Conservation (phyloP, 345 rosid genomes). For the Psidium friedrichsthalianum region DNA sequence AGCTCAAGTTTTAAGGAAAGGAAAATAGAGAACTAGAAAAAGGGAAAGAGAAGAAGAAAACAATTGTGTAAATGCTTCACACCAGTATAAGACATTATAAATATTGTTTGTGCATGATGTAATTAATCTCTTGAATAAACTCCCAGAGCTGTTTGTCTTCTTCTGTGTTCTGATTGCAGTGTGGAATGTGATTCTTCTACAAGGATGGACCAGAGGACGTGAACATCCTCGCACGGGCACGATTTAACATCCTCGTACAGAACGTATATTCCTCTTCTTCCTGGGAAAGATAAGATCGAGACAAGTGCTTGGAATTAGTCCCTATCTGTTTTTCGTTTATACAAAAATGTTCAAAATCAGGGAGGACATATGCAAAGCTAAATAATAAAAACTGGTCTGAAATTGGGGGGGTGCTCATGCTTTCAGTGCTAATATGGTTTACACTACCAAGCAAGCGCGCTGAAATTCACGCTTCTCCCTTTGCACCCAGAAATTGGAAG, state of each 20-base stretch:
- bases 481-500: neutral
- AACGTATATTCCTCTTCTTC: conserved; percentile 28
- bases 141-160: neutral
- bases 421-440: neutral
- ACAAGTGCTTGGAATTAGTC: neutral
- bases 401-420: too few relatives aligned
- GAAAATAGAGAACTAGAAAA: neutral
- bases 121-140: neutral
- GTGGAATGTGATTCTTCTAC: conserved; percentile 24
- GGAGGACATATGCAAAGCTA: too few relatives aligned
- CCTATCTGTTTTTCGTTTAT: neutral
- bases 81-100: neutral
- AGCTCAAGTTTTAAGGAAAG: neutral
- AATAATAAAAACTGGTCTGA: too few relatives aligned
- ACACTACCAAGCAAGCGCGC: neutral
- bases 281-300: neutral
- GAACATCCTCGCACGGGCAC: conserved; percentile 37
- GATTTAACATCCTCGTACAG: conserved; percentile 39
- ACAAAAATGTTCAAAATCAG: neutral
- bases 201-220: conserved; percentile 32
- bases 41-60: neutral
- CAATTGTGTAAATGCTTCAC: neutral
- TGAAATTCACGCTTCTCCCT: neutral
- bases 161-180: conserved; percentile 21
- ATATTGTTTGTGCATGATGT: neutral